A percentile compares a stretch with the other conserved stretches of the same genome.
phyloP scores from a whole-genome alignment of 805 yeast species.

The Scheffersomyces ergatensis region DNA sequence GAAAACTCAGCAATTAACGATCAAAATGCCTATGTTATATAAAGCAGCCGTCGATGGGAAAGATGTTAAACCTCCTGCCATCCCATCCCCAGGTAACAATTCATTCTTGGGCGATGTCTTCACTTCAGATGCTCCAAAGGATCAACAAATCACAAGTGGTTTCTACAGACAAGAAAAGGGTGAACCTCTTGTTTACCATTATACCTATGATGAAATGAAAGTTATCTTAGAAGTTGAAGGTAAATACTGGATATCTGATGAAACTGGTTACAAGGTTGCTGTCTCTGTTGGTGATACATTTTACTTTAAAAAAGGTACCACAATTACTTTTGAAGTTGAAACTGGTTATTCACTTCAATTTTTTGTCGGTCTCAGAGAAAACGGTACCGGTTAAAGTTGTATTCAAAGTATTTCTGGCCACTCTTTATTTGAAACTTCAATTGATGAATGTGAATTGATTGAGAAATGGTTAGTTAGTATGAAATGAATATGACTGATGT shows the following conservation, averaged over 20 bases:
- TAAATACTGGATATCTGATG: slow-evolving; percentile 59
- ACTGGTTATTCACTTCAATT: slow-evolving; percentile 65
- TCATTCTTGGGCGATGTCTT: slow-evolving; percentile 67
- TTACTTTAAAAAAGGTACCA: slow-evolving; percentile 65
- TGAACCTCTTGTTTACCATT: slow-evolving; percentile 64
- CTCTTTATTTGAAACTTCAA: too few relatives aligned
- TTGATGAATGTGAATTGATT: too few relatives aligned
- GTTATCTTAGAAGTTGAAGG: slow-evolving; percentile 67
- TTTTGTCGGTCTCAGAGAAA: slow-evolving; percentile 60
- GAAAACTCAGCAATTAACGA: too few relatives aligned
- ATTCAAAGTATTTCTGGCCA: too few relatives aligned
- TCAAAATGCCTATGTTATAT: slow-evolving; percentile 44
- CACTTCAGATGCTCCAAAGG: slow-evolving; percentile 59
- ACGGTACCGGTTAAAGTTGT: slow-evolving; percentile 2
- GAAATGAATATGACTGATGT: too few relatives aligned
- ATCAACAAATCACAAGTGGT: slow-evolving; percentile 61
- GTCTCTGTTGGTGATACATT: slow-evolving; percentile 67
- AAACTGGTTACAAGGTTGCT: slow-evolving; percentile 56
- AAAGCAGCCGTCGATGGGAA: slow-evolving; percentile 52
- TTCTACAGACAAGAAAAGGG: slow-evolving; percentile 70
- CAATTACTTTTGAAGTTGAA: slow-evolving; percentile 57
- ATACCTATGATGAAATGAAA: slow-evolving; percentile 67
- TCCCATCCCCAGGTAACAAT: slow-evolving; percentile 65
- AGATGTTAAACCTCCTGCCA: slow-evolving; percentile 53
- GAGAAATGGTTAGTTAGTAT: too few relatives aligned